Percentiles rank a stretch among this genome's conserved stretches.
These are phyloP conservation scores for Blastocystis sp. DNA, from an alignment of 352 stramenopile species.

Conservation along the genomic window DNA sequence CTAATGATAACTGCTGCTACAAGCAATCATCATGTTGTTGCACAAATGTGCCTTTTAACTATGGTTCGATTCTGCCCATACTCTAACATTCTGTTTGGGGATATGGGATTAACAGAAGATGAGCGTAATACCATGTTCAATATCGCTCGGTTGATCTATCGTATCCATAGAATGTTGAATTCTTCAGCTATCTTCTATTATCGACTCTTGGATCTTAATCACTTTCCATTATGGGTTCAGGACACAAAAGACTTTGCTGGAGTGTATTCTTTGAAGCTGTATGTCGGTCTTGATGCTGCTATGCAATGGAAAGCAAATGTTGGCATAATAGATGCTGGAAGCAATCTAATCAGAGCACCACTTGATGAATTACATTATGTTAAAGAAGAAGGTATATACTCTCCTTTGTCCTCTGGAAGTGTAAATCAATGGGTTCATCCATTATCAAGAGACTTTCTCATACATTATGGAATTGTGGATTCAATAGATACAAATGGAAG, in stretches of 20 bases:
- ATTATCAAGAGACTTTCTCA: not conserved
- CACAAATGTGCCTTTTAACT: not conserved
- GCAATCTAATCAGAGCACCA: not conserved
- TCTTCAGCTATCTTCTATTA: not conserved
- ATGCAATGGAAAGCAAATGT: not conserved
- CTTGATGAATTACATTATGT: not conserved
- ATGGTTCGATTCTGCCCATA: no score
- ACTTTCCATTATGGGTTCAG: not conserved
- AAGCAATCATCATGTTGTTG: not conserved
- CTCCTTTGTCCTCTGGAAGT: not conserved
- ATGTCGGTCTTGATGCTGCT: not conserved
- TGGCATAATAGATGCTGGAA: not conserved
- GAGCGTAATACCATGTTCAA: not conserved
- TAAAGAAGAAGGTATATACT: not conserved
- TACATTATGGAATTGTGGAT: not conserved
- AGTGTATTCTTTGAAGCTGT: not conserved
- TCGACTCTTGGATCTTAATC: not conserved
- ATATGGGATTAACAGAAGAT: not conserved
- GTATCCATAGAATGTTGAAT: no score
- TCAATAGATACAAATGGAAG: not conserved
- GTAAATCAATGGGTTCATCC: not conserved
- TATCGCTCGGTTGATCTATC: not conserved
- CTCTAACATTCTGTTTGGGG: no score
- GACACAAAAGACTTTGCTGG: not conserved
- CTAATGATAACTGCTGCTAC: not conserved